These are phyloP conservation scores for Venturia oleaginea DNA, from an alignment of 2,329 filamentous ascomycete species.

Conservation along the genomic window DNA sequence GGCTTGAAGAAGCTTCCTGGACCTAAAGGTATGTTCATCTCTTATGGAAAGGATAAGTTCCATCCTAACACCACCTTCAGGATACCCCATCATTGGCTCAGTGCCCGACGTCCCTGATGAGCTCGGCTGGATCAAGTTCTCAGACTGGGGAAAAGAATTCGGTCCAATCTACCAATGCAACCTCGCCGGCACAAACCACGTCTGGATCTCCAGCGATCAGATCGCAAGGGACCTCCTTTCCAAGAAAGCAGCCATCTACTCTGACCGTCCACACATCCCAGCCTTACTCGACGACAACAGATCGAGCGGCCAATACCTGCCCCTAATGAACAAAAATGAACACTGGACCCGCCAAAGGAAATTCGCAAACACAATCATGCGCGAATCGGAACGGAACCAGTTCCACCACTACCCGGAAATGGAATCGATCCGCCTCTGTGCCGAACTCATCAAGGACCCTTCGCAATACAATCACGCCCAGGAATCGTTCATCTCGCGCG, in stretches of 20 bases:
- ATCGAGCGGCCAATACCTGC: constrained; percentile 36
- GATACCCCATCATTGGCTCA: constrained; percentile 34
- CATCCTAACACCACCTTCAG: constrained; percentile 19
- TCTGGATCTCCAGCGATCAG: constrained; percentile 36
- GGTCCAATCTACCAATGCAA: constrained; percentile 38
- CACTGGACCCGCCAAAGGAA: constrained; percentile 34
- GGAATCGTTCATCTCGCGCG: constrained; percentile 36
- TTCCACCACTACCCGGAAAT: constrained; percentile 38
- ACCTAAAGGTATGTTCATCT: constrained; percentile 28
- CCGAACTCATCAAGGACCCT: constrained; percentile 35
- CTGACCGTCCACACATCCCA: constrained; percentile 37
- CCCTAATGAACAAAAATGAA: constrained; percentile 35
- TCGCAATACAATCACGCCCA: constrained; percentile 34
- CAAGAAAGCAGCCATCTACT: constrained; percentile 38
- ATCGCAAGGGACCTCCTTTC: constrained; percentile 35
- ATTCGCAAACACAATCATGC: constrained; percentile 38
- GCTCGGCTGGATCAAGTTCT: constrained; percentile 36
- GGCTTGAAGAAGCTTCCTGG: constrained; percentile 31
- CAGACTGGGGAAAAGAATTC: constrained; percentile 36
- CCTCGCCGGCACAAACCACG: constrained; percentile 36
- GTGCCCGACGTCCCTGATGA: constrained; percentile 35
- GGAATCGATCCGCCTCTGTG: constrained; percentile 36
- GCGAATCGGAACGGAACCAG: constrained; percentile 30
- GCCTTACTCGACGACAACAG: constrained; percentile 36
- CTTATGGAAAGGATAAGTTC: background rate